Conservation (phyloP, 768 basidiomycete species). For the Phallus indusiatus region DNA sequence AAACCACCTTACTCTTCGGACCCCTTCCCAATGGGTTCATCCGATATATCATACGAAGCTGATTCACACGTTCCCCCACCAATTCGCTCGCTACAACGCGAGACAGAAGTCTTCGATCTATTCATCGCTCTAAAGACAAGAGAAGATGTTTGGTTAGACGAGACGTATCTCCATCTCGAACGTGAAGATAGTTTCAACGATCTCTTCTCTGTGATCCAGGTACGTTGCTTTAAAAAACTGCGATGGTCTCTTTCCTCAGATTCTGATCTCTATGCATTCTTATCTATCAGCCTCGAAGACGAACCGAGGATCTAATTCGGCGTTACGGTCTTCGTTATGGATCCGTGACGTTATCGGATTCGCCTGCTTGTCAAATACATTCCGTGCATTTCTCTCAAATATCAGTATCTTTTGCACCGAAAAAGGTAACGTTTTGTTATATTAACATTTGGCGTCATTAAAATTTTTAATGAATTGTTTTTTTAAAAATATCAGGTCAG, state of each 20-base stretch:
- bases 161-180: constrained; percentile 65
- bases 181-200: constrained; percentile 71
- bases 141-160: constrained; percentile 71
- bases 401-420: constrained; percentile 3
- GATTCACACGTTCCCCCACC: constrained; percentile 11
- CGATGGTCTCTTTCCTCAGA: background rate
- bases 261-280: background rate
- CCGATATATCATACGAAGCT: background rate
- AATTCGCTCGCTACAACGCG: constrained; percentile 49
- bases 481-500: background rate
- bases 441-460: background rate
- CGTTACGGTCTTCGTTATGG: constrained; percentile 32
- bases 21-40: constrained; percentile 38
- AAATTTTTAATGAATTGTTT: background rate
- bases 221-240: constrained; percentile 8
- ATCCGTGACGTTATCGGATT: constrained; percentile 16
- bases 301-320: constrained; percentile 64
- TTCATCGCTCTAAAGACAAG: constrained; percentile 75
- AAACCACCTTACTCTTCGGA: constrained; percentile 66
- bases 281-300: constrained; percentile 44
- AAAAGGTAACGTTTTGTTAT: background rate
- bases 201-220: constrained; percentile 53
- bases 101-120: constrained; percentile 67
- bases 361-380: background rate
- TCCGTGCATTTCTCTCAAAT: constrained; percentile 1